Percentiles rank a stretch among this genome's conserved stretches.
Evolutionary conservation across 1,284 basidiomycete genomes (phyloP).

Genomic region (Rhodotorula sp.): DNA sequence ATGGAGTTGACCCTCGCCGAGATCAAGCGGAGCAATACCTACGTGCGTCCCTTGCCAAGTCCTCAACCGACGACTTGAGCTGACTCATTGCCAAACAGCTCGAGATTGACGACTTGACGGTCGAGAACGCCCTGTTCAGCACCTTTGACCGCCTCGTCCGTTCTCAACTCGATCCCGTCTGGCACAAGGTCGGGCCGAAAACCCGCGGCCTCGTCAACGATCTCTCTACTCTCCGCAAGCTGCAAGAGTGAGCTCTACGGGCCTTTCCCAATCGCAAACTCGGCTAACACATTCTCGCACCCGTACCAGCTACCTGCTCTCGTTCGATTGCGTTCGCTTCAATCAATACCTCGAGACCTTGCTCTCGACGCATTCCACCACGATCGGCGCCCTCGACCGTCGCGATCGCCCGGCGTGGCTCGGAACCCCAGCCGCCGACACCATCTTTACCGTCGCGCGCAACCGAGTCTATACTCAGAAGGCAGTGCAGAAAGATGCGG

Average conservation of each 20-base stretch:
- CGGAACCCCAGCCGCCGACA: conserved; percentile 81
- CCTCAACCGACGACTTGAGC: neutral
- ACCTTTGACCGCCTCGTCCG: conserved; percentile 90
- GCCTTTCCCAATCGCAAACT: too few relatives aligned
- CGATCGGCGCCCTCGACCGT: conserved; percentile 43
- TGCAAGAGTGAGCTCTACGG: conserved; percentile 64
- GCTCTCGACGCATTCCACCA: conserved; percentile 63
- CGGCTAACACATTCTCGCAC: neutral
- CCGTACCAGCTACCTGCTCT: conserved; percentile 69
- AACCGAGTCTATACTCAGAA: conserved; percentile 68
- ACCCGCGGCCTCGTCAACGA: conserved; percentile 91
- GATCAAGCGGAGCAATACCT: conserved; percentile 80
- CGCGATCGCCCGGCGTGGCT: conserved; percentile 79
- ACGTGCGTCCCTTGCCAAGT: conserved; percentile 56
- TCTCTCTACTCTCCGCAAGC: conserved; percentile 75
- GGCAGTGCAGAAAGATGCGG: conserved; percentile 37
- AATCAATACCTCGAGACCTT: conserved; percentile 89
- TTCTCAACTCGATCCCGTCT: conserved; percentile 84
- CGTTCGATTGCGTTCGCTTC: conserved; percentile 88
- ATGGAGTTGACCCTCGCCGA: conserved; percentile 89
- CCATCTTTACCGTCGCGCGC: conserved; percentile 81
- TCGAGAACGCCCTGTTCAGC: conserved; percentile 91
- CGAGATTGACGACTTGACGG: conserved; percentile 87
- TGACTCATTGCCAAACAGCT: conserved; percentile 57
- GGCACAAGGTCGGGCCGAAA: conserved; percentile 91